A percentile compares a stretch with the other conserved stretches of the same genome.
Conservation (phyloP, 2,329 filamentous ascomycete species). For the Pseudogymnoascus sp. region DNA sequence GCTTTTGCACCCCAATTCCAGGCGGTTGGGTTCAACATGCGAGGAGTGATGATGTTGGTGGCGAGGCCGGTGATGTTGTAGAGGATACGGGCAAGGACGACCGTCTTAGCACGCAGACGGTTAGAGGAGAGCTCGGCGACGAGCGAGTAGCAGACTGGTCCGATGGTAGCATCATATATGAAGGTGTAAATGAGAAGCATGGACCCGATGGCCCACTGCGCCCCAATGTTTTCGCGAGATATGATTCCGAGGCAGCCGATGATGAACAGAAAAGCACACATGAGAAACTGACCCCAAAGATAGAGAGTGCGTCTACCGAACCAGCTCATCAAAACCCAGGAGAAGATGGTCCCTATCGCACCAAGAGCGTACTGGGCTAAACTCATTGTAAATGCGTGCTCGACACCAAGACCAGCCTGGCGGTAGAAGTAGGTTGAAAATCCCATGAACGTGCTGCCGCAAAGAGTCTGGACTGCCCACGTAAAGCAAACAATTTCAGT, state of each 20-base stretch:
- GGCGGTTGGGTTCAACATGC: constrained; percentile 82
- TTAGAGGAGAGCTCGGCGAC: constrained; percentile 79
- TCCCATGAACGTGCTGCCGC: constrained; percentile 57
- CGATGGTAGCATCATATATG: constrained; percentile 79
- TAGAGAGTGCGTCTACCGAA: constrained; percentile 34
- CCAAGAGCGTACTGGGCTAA: constrained; percentile 45
- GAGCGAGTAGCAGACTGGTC: constrained; percentile 83
- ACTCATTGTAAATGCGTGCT: constrained; percentile 48
- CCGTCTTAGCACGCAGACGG: constrained; percentile 82
- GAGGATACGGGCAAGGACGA: constrained; percentile 74
- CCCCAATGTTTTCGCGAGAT: constrained; percentile 32
- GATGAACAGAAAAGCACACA: constrained; percentile 71
- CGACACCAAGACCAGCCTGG: constrained; percentile 46
- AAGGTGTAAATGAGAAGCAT: constrained; percentile 82
- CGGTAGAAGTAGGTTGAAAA: constrained; percentile 58
- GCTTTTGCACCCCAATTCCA: constrained; percentile 70
- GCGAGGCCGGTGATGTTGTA: constrained; percentile 71
- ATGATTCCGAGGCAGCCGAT: constrained; percentile 62
- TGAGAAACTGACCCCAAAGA: constrained; percentile 54
- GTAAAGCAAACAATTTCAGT: constrained; percentile 54
- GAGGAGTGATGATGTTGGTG: constrained; percentile 74
- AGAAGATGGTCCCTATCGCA: constrained; percentile 46
- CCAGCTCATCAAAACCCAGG: constrained; percentile 43
- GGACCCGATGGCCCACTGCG: constrained; percentile 36
- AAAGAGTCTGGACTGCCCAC: constrained; percentile 59